phyloP scores from a whole-genome alignment of 768 basidiomycete genomes.

The Phlebiopsis gigantea region DNA sequence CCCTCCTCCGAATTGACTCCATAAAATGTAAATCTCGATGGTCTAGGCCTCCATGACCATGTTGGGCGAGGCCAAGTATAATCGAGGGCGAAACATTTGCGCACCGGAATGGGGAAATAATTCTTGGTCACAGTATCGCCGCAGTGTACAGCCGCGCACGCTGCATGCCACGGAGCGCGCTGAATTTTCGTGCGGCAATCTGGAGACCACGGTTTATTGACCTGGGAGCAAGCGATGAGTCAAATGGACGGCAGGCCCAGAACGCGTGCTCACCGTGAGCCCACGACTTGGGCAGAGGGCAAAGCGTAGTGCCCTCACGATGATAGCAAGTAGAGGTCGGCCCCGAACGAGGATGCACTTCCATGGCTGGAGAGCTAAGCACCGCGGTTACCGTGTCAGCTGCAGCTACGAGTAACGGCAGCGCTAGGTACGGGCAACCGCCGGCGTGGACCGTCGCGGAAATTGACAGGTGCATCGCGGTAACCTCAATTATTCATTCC shows the following conservation, averaged over 20 bases:
- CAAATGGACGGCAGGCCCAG: neutral
- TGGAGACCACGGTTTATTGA: neutral
- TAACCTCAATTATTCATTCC: no score
- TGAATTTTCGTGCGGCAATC: neutral
- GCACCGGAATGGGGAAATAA: neutral
- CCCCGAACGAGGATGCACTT: no score
- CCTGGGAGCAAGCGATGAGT: neutral
- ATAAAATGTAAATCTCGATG: neutral
- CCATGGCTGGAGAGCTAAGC: no score
- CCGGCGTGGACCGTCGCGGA: no score
- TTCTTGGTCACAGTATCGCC: neutral
- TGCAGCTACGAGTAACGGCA: no score
- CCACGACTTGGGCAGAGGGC: neutral
- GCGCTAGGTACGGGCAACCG: no score
- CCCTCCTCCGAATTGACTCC: neutral
- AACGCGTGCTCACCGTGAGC: neutral
- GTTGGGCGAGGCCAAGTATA: neutral
- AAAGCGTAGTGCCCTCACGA: no score
- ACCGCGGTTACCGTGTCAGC: no score
- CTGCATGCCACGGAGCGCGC: neutral
- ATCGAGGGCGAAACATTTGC: neutral
- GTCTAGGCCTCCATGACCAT: neutral
- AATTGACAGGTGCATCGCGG: no score
- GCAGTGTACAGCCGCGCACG: neutral
- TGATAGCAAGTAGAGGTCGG: no score